A percentile compares a stretch with the other conserved stretches of the same genome.
These are phyloP conservation scores for Psilocybe tampanensis DNA, from an alignment of 768 basidiomycete genomes.

Conservation along the genomic window DNA sequence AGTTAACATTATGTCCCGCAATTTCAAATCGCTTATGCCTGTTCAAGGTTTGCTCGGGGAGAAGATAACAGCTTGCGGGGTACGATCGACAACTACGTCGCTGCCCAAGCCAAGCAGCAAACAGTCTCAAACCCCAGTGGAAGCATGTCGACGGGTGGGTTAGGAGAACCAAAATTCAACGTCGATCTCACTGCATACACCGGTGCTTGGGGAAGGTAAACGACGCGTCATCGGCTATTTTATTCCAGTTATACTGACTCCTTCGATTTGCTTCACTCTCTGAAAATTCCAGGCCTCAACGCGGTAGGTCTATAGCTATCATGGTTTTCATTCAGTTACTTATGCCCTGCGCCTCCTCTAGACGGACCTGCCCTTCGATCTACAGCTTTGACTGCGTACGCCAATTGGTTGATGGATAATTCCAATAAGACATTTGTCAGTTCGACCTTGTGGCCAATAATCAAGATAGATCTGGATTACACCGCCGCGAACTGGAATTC, in stretches of 20 bases:
- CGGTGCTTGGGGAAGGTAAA: constrained; percentile 51
- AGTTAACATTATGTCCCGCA: constrained; percentile 22
- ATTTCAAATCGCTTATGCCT: constrained; percentile 32
- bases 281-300: constrained; percentile 54
- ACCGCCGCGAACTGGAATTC: constrained; percentile 68
- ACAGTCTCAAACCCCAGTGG: constrained; percentile 74
- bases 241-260: not conserved
- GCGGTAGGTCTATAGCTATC: constrained; percentile 43
- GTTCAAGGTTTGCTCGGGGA: constrained; percentile 49
- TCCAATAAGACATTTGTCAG: constrained; percentile 52
- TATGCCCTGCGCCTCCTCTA: constrained; percentile 16
- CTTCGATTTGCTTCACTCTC: not conserved
- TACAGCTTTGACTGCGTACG: constrained; percentile 68
- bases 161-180: constrained; percentile 83
- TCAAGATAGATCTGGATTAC: constrained; percentile 77
- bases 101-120: constrained; percentile 60
- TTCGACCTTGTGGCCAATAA: constrained; percentile 65
- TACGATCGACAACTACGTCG: constrained; percentile 61
- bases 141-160: constrained; percentile 60
- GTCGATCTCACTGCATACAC: constrained; percentile 66
- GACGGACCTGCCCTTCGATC: constrained; percentile 80
- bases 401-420: constrained; percentile 62
- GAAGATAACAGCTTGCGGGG: constrained; percentile 49
- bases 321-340: not conserved
- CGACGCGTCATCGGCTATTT: not conserved